Evolutionary conservation across 345 rosid genomes (phyloP).

Genomic region (Cochlearia excelsa): DNA sequence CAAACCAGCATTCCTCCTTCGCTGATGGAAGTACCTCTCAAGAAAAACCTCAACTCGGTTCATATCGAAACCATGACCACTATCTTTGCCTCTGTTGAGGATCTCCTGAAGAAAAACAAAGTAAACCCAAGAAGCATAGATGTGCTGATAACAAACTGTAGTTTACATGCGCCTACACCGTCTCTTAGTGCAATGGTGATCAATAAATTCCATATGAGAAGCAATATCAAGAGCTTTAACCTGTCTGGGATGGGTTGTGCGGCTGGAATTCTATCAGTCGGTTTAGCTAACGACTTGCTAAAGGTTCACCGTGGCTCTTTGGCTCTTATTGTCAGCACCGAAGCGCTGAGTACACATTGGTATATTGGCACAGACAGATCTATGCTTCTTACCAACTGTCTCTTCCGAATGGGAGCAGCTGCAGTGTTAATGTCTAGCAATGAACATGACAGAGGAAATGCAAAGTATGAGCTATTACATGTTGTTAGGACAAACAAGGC

Average conservation of each 20-base stretch:
- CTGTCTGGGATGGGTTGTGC: constrained; percentile 73
- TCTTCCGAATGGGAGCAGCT: constrained; percentile 70
- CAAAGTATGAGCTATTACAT: constrained; percentile 50
- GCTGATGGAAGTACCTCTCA: constrained; percentile 44
- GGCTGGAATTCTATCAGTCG: constrained; percentile 52
- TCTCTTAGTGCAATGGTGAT: constrained; percentile 58
- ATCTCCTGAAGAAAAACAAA: constrained; percentile 44
- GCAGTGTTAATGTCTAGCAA: constrained; percentile 56
- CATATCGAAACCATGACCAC: constrained; percentile 46
- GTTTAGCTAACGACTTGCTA: constrained; percentile 57
- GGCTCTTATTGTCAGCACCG: constrained; percentile 56
- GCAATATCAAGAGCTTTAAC: constrained; percentile 58
- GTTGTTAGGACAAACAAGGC: constrained; percentile 49
- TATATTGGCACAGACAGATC: constrained; percentile 52
- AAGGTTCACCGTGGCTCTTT: constrained; percentile 45
- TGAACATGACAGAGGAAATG: constrained; percentile 33
- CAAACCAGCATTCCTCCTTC: constrained; percentile 55
- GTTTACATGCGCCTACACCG: constrained; percentile 54
- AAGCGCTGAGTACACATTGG: constrained; percentile 46
- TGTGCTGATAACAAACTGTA: constrained; percentile 52
- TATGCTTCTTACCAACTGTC: constrained; percentile 63
- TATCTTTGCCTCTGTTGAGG: constrained; percentile 44
- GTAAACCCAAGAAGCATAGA: constrained; percentile 48
- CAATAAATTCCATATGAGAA: constrained; percentile 53
- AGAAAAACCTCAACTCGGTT: constrained; percentile 37